Evolutionary conservation across 805 yeast genomes (phyloP), one percentile per base, ranked within the genome.

Genomic region (Starmerella apicola): DNA sequence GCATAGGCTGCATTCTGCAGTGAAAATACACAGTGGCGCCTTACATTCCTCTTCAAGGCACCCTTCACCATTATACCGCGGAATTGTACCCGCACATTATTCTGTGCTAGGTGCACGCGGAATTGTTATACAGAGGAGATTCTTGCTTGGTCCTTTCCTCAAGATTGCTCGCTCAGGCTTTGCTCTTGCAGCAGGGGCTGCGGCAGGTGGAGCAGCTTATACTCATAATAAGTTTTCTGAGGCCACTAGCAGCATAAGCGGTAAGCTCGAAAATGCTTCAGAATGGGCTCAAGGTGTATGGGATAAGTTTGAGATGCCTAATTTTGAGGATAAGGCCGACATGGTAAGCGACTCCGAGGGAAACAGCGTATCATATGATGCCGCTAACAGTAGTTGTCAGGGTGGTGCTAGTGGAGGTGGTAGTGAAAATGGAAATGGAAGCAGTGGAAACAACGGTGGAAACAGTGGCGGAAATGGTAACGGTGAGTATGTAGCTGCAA

Each of bases 141-240:
- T 37, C 27, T 33, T 51, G 29, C 42, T 51, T 28, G 53, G 53
- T 22, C 49, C 49, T 17, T 41, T 52, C n/a, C 39, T 52, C 37
- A 46, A 51, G 4, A 22, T 49, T 10, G 55, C 53, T 7, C 38
- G 50, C 17, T 42, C 51, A 10, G 52, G 51, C 15, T 10, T 96
- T 0, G 88, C 84, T 1, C 78, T 78, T 48, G 64, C 88, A 46
- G 63, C 85, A 0, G 97, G 96, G 2, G 85, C 94, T 0, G 60
- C 85, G 26, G 95, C 94, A 2, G 97, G 96, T 9, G 95, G 94
- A 6, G 94, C 95, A 0, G 79, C 94, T 2, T 91, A 85, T 56
- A 77, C 88, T 36, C 84, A 86, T 16, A 86, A 86, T 59, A 88
- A 91, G 58, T 81, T 86, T 8, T 93, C 85, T 28, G 93, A 88